phyloP scores from a whole-genome alignment of 1,139 yeast species.

The Suhomyces wounanorum region DNA sequence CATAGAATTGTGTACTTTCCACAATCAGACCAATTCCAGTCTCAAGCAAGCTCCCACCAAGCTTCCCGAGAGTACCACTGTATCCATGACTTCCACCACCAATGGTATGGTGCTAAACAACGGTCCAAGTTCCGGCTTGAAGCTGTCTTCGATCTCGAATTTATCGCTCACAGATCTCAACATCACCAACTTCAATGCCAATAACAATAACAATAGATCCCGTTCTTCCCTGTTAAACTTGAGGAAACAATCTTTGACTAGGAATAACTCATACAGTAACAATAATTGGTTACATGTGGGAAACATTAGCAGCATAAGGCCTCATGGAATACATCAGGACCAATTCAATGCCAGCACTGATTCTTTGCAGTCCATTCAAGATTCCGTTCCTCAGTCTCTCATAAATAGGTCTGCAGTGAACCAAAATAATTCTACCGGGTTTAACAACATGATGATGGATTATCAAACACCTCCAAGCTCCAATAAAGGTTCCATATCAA shows the following conservation, averaged over 20 bases:
- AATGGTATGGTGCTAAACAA: conserved; percentile 18
- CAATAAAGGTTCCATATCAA: conserved; percentile 36
- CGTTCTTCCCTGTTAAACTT: conserved; percentile 34
- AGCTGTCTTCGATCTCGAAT: conserved; percentile 45
- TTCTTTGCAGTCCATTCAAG: conserved; percentile 48
- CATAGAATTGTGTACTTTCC: conserved; percentile 40
- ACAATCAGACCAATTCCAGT: conserved; percentile 3
- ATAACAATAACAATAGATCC: conserved; percentile 19
- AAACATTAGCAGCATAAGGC: conserved; percentile 40
- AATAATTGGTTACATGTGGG: conserved; percentile 52
- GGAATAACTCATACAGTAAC: conserved; percentile 42
- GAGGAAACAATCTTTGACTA: conserved; percentile 48
- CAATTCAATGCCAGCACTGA: conserved; percentile 39
- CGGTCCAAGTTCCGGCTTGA: conserved; percentile 16
- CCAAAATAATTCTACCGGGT: conserved; percentile 13
- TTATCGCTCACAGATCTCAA: conserved; percentile 46
- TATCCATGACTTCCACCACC: conserved; percentile 18
- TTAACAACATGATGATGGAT: conserved; percentile 43
- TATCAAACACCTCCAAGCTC: conserved; percentile 49
- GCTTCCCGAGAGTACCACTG: conserved; percentile 34
- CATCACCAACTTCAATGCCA: conserved; percentile 30
- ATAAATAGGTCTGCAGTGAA: conserved; percentile 34
- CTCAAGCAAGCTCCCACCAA: conserved; percentile 11
- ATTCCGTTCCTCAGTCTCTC: conserved; percentile 45
- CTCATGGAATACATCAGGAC: conserved; percentile 23